Base-by-base conservation (phyloP, 768 basidiomycete species). In the Mycena rebaudengoi region DNA sequence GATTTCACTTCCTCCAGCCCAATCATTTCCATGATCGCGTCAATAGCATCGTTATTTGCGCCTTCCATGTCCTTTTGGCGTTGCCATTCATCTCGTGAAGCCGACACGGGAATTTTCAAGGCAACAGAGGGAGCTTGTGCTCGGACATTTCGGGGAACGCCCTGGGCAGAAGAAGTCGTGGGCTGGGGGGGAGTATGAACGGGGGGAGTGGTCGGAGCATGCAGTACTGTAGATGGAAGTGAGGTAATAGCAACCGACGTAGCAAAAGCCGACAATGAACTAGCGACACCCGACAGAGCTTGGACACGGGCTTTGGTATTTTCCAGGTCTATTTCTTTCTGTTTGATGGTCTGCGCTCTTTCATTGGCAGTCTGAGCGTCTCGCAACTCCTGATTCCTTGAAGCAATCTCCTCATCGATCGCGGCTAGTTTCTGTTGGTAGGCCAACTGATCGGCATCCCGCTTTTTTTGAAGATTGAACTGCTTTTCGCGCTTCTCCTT, bases 1-100 rank as follows among this genome's bases (percentile, higher is more conserved):
- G 62, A 62, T 72, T 91, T 92, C 59, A 92, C 89, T 1, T 82
- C 76, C 69, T 91, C 90, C 5, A 92, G 80, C 3, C 90, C 90
- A 2, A 82, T 88, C 87, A 92, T 85, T 4, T 73, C 82, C 90
- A 91, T 91, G 65, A 90, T 83, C 3, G 79, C 76, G 65, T 91
- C 90, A 23, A 92, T 84, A n/a, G 83, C 76, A 6, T 72, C 69
- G 59, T 88, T 88, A 23, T 68, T 73, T 2, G 74, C 84, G 4
- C 89, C 88, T 21, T 86, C 82, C 0, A 85, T 56, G 4, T 72
- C 72, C 72, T 91, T 91, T 71, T 86, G 85, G 11, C 83, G 74
- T 58, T 83, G 73, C 90, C 91, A 91, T 52, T 85, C 82, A 0
- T 71, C 64, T 70, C 82, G 72, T 1, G 85, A 78, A 13, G 74